These are phyloP conservation scores for Diaporthe sp. DNA, from an alignment of 2,329 filamentous ascomycete species.

Conservation along the genomic window DNA sequence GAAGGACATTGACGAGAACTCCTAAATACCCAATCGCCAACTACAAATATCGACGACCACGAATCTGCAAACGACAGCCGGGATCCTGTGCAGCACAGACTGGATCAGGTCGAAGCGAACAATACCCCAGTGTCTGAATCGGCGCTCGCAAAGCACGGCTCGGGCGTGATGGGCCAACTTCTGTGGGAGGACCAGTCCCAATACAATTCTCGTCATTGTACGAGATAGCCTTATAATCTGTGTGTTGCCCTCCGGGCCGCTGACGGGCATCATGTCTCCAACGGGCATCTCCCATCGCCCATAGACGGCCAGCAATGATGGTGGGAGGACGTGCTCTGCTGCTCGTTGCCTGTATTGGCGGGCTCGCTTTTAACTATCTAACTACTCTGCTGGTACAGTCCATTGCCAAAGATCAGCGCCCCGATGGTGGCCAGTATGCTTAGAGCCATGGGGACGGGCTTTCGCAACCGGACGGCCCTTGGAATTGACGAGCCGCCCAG, in stretches of 20 bases:
- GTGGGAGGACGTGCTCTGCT: neutral
- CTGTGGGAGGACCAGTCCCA: neutral
- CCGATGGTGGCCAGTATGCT: conserved; percentile 86
- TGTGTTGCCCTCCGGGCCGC: neutral
- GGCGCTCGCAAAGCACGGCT: neutral
- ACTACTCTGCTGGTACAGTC: conserved; percentile 48
- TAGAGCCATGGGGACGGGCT: conserved; percentile 86
- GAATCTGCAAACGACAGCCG: neutral
- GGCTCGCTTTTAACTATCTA: neutral
- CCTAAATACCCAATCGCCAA: conserved; percentile 58
- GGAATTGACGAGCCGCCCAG: conserved; percentile 89
- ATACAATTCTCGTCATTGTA: neutral
- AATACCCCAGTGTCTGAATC: neutral
- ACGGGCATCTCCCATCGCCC: neutral
- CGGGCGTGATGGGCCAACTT: neutral
- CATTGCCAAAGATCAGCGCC: conserved; percentile 82
- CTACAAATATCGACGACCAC: neutral
- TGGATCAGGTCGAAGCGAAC: neutral
- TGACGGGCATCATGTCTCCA: neutral
- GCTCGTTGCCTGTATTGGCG: neutral
- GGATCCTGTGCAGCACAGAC: neutral
- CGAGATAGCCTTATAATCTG: neutral
- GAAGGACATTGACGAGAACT: conserved; percentile 83
- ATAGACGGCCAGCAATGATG: neutral
- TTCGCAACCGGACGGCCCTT: conserved; percentile 84